Percentiles rank a stretch among this genome's conserved stretches.
phyloP scores from a whole-genome alignment of 2,329 filamentous ascomycete genomes.

The Ustilaginoidea virens region DNA sequence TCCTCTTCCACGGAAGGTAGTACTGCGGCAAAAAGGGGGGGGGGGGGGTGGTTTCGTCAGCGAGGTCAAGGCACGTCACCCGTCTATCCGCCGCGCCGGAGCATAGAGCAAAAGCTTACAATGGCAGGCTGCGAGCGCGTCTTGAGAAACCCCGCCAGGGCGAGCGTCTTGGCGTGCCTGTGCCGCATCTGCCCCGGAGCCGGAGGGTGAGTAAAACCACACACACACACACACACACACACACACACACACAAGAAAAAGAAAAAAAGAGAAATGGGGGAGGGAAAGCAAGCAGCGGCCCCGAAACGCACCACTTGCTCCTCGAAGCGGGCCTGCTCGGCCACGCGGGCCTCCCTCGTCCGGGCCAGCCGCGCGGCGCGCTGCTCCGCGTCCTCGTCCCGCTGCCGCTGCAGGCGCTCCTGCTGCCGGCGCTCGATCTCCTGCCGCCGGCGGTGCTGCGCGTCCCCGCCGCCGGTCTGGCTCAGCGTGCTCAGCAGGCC shows the following conservation, averaged over 20 bases:
- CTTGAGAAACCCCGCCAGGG: conserved; percentile 55
- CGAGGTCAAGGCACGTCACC: too few relatives aligned
- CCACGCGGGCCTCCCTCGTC: conserved; percentile 42
- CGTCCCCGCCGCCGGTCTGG: conserved; percentile 48
- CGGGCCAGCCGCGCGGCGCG: conserved; percentile 50
- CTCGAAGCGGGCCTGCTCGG: conserved; percentile 62
- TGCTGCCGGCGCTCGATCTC: conserved; percentile 76
- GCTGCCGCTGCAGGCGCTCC: conserved; percentile 58
- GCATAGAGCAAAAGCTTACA: conserved; percentile 32
- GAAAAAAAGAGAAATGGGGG: too few relatives aligned
- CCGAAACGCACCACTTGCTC: conserved; percentile 46
- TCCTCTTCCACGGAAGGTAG: conserved; percentile 72
- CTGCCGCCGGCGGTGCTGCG: conserved; percentile 51
- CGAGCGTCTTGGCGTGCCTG: conserved; percentile 56
- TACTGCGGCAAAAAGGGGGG: too few relatives aligned
- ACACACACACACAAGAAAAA: too few relatives aligned
- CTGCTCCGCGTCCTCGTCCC: conserved; percentile 52
- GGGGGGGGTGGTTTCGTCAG: too few relatives aligned
- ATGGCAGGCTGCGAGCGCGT: conserved; percentile 59
- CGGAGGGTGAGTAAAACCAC: too few relatives aligned
- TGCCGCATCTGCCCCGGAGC: conserved; percentile 52
- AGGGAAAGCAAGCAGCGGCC: background rate
- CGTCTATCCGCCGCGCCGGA: background rate
- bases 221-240: too few relatives aligned
- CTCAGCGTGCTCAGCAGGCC: conserved; percentile 64